Evolutionary conservation across 805 yeast genomes (phyloP).

Genomic region (Brettanomyces naardenensis): DNA sequence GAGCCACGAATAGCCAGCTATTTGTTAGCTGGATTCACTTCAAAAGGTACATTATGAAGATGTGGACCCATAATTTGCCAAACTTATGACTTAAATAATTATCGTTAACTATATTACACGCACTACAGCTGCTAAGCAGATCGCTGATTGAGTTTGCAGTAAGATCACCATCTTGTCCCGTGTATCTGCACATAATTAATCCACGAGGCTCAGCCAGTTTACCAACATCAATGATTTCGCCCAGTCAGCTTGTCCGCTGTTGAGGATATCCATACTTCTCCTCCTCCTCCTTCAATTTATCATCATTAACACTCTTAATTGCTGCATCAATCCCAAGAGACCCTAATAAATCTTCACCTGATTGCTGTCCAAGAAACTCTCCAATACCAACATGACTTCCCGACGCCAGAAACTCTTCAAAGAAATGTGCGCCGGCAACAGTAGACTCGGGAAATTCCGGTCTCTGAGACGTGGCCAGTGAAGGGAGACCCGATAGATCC

Average conservation of each 20-base stretch:
- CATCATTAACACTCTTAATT: neutral
- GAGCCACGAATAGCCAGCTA: neutral
- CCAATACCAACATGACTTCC: neutral
- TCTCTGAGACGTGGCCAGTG: neutral
- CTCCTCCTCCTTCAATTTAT: neutral
- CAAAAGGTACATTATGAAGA: neutral
- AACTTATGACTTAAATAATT: no score
- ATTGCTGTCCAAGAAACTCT: neutral
- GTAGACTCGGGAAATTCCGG: neutral
- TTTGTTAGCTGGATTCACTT: neutral
- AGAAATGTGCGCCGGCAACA: constrained; percentile 1
- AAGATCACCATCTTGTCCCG: no score
- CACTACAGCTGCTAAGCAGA: no score
- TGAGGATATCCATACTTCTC: no score
- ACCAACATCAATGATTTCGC: no score
- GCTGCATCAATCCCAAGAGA: constrained; percentile 4
- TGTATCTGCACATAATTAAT: no score
- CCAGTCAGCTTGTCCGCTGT: no score
- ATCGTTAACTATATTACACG: no score
- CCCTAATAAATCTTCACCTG: constrained; percentile 1
- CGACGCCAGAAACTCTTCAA: neutral
- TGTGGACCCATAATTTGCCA: neutral
- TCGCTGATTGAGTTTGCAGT: no score
- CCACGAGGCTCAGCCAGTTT: no score
- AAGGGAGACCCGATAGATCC: neutral